phyloP scores from a whole-genome alignment of 345 rosid genomes.

The Anacardium occidentale region DNA sequence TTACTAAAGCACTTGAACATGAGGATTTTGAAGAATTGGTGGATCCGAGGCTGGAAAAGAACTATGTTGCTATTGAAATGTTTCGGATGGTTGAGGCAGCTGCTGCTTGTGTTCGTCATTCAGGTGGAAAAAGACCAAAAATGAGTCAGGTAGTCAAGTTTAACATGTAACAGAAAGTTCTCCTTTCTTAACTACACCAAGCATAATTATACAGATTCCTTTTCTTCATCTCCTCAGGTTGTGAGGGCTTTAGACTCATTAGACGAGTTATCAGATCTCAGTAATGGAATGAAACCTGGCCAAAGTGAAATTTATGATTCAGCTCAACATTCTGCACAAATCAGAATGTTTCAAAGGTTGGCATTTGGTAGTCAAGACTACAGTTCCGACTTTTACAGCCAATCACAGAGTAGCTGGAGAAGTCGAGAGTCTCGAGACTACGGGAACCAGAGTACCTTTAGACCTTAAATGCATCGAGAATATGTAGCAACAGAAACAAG shows the following conservation, averaged over 20 bases:
- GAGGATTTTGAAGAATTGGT: slow-evolving; percentile 67
- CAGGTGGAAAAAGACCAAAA: slow-evolving; percentile 78
- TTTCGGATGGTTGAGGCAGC: slow-evolving; percentile 97
- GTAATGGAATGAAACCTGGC: slow-evolving; percentile 92
- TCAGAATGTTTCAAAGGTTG: slow-evolving; percentile 89
- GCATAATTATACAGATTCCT: not conserved
- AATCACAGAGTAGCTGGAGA: slow-evolving; percentile 75
- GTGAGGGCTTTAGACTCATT: slow-evolving; percentile 84
- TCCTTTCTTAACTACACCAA: not conserved
- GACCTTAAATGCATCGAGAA: slow-evolving; percentile 30
- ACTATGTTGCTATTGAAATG: slow-evolving; percentile 67
- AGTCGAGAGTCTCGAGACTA: slow-evolving; percentile 63
- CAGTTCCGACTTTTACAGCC: slow-evolving; percentile 65
- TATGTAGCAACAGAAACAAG: not conserved
- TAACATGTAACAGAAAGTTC: not conserved
- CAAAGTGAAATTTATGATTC: slow-evolving; percentile 77
- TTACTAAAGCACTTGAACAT: slow-evolving; percentile 67
- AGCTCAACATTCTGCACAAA: slow-evolving; percentile 86
- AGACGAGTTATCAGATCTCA: slow-evolving; percentile 70
- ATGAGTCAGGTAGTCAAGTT: slow-evolving; percentile 76
- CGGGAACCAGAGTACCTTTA: slow-evolving; percentile 32
- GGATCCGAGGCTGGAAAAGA: slow-evolving; percentile 64
- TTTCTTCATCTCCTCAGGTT: slow-evolving; percentile 36
- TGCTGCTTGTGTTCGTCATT: slow-evolving; percentile 94
- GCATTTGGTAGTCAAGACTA: slow-evolving; percentile 94